Evolutionary conservation across 2,329 filamentous ascomycete species (phyloP).

Genomic region (Aureobasidium sp.): DNA sequence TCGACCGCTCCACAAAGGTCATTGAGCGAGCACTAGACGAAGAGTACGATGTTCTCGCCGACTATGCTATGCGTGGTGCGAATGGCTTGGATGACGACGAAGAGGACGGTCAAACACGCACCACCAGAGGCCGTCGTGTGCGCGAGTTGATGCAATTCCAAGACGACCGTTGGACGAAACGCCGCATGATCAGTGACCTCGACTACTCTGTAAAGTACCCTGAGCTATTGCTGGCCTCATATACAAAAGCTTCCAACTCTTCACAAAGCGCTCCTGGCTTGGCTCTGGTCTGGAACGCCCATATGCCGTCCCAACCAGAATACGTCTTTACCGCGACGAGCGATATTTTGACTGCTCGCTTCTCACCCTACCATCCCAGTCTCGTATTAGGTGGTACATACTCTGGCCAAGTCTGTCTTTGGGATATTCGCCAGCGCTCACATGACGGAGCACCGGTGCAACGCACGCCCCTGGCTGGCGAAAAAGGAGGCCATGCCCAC

Average conservation of each 20-base stretch:
- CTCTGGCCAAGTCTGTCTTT: conserved; percentile 90
- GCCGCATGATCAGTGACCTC: conserved; percentile 91
- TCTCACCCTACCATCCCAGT: conserved; percentile 97
- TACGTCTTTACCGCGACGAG: conserved; percentile 96
- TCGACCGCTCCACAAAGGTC: conserved; percentile 93
- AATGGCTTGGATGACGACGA: conserved; percentile 76
- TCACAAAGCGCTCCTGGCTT: conserved; percentile 90
- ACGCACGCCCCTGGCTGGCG: conserved; percentile 90
- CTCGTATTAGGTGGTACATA: conserved; percentile 94
- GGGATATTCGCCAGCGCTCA: conserved; percentile 80
- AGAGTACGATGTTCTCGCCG: conserved; percentile 90
- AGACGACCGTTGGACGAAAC: conserved; percentile 93
- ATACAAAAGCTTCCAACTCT: conserved; percentile 63
- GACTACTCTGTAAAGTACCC: conserved; percentile 95
- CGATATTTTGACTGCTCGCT: conserved; percentile 89
- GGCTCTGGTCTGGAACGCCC: conserved; percentile 93
- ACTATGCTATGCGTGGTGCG: conserved; percentile 77
- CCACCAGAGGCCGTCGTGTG: conserved; percentile 65
- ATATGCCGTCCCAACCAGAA: conserved; percentile 89
- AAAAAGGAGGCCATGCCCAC: conserved; percentile 73
- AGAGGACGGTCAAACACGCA: conserved; percentile 59
- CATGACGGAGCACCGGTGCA: conserved; percentile 66
- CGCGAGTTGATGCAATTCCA: conserved; percentile 91
- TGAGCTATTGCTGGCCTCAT: conserved; percentile 85
- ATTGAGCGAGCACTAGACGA: conserved; percentile 92